These are phyloP conservation scores for Penicillium sclerotigenum DNA, from an alignment of 2,329 filamentous ascomycete species.

Conservation along the genomic window DNA sequence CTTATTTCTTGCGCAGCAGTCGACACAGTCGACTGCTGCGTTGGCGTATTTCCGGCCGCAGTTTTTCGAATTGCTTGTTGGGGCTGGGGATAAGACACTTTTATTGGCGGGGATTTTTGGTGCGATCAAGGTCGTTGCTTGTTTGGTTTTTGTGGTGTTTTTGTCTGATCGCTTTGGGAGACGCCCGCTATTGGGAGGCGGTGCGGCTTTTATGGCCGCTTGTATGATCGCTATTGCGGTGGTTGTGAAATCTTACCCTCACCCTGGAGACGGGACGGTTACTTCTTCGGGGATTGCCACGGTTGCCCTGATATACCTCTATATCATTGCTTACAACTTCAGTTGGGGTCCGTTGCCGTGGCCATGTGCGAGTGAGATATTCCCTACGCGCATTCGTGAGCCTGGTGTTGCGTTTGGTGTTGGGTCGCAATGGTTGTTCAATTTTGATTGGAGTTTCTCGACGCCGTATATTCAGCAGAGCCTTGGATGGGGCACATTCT, in stretches of 20 bases:
- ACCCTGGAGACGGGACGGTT: conserved; percentile 37
- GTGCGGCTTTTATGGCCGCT: conserved; percentile 44
- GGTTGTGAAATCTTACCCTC: conserved; percentile 44
- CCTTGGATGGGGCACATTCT: conserved; percentile 49
- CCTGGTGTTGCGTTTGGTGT: conserved; percentile 41
- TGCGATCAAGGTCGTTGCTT: conserved; percentile 52
- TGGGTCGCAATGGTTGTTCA: conserved; percentile 42
- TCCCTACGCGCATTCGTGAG: conserved; percentile 40
- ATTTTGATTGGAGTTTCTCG: conserved; percentile 42
- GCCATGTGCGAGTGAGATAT: conserved; percentile 41
- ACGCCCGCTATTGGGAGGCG: conserved; percentile 50
- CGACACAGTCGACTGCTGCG: conserved; percentile 54
- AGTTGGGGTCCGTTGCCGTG: conserved; percentile 43
- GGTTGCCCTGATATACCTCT: conserved; percentile 54
- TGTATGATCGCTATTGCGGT: conserved; percentile 49
- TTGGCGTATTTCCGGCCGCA: conserved; percentile 56
- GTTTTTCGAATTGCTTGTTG: conserved; percentile 53
- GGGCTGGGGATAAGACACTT: conserved; percentile 45
- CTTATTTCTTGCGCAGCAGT: conserved; percentile 53
- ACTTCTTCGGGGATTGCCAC: conserved; percentile 51
- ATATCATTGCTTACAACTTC: conserved; percentile 48
- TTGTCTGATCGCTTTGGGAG: conserved; percentile 53
- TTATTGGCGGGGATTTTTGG: conserved; percentile 55
- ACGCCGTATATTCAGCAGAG: conserved; percentile 46
- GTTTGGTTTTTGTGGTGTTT: conserved; percentile 52